These are phyloP conservation scores for Nicotiana sylvestris DNA, from an alignment of 257 asterid genomes.

Conservation along the genomic window DNA sequence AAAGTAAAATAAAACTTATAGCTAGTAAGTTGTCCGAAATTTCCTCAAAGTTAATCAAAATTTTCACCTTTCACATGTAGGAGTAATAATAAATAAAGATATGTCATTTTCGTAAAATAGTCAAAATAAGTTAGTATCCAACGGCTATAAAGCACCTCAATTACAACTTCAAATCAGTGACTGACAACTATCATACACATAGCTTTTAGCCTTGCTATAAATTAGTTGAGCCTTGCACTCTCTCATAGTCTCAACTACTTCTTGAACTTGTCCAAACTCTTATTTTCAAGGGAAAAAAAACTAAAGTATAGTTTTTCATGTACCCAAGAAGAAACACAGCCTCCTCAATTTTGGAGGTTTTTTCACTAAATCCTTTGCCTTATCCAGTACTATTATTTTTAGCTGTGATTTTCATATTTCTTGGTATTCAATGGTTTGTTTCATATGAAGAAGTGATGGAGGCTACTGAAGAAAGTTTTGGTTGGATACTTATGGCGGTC, in stretches of 20 bases:
- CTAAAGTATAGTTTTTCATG: constrained; percentile 10
- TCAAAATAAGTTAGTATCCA: not conserved
- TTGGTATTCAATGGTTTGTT: constrained; percentile 77
- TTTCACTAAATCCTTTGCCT: constrained; percentile 63
- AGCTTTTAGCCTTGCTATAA: not conserved
- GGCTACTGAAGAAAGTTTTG: constrained; percentile 66
- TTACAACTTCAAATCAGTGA: not conserved
- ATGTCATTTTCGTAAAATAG: not conserved
- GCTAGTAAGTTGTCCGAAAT: not conserved
- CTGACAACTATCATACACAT: not conserved
- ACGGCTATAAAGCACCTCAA: not conserved
- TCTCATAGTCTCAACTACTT: not conserved
- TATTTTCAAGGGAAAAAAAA: not conserved
- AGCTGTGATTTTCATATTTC: constrained; percentile 58
- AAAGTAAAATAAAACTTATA: constrained; percentile 3
- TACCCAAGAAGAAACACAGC: constrained; percentile 34
- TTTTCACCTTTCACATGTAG: not conserved
- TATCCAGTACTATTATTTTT: constrained; percentile 68
- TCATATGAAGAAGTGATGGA: constrained; percentile 68
- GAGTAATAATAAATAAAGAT: not conserved
- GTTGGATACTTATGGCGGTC: constrained; percentile 62
- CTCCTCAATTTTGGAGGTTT: constrained; percentile 45
- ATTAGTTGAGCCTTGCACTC: not conserved
- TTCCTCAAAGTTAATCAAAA: not conserved
- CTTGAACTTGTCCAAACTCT: not conserved